phyloP scores from a whole-genome alignment of 108 stramenopile species.

The Nannochloropsis gaditana region DNA sequence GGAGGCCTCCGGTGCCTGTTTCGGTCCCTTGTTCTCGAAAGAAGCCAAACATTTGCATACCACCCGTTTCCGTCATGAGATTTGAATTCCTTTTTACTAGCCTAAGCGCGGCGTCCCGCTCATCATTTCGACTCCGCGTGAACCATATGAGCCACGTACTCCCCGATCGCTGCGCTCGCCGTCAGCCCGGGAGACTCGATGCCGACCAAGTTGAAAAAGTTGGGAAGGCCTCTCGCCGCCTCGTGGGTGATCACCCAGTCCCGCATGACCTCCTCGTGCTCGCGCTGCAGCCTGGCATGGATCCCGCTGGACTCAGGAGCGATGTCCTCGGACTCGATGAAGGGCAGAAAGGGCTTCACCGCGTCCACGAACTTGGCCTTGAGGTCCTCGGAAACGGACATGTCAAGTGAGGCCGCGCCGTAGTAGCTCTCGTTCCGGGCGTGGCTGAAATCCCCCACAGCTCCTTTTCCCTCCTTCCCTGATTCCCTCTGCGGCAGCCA shows the following conservation, averaged over 20 bases:
- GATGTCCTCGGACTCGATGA: not conserved
- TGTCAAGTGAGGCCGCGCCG: not conserved
- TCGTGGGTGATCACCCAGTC: constrained; percentile 28
- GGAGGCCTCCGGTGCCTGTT: no score
- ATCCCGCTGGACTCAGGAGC: not conserved
- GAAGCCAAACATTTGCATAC: no score
- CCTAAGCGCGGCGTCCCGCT: not conserved
- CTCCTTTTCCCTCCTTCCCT: not conserved
- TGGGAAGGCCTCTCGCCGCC: not conserved
- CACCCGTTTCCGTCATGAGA: no score
- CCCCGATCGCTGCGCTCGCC: constrained; percentile 33
- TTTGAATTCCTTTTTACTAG: no score
- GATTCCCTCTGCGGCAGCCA: not conserved
- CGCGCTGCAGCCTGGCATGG: not conserved
- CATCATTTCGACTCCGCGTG: not conserved
- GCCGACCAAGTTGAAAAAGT: constrained; percentile 29
- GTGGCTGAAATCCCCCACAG: not conserved
- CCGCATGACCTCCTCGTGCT: not conserved
- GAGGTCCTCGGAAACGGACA: not conserved
- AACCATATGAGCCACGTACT: constrained; percentile 25
- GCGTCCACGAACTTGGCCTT: not conserved
- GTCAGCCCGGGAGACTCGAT: constrained; percentile 44
- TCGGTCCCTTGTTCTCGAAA: no score
- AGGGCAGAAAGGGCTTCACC: not conserved
- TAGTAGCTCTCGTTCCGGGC: not conserved